Percentiles rank a stretch among this genome's conserved stretches.
phyloP scores from a whole-genome alignment of 106 monocot species.

The Cymbidium sinense region DNA sequence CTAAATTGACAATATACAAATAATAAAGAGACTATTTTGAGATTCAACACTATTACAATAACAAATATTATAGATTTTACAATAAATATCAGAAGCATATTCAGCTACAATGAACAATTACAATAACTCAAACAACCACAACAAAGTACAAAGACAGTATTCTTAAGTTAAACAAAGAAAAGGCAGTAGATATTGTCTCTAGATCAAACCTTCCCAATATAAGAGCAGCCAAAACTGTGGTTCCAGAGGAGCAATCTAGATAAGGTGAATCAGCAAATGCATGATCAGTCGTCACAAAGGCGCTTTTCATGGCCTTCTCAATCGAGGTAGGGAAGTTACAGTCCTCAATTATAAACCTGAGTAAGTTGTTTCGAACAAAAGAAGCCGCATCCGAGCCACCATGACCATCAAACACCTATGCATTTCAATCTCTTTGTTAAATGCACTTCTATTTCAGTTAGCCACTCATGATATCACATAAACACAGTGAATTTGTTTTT shows the following conservation, averaged over 20 bases:
- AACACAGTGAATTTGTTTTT: too few relatives aligned
- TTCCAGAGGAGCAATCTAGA: constrained; percentile 62
- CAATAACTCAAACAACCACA: too few relatives aligned
- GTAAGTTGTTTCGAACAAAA: constrained; percentile 54
- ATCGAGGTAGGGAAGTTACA: constrained; percentile 36
- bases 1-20: too few relatives aligned
- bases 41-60: too few relatives aligned
- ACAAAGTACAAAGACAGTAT: too few relatives aligned
- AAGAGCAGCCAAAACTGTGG: constrained; percentile 56
- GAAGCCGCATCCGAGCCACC: constrained; percentile 69
- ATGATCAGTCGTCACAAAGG: constrained; percentile 62
- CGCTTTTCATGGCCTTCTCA: constrained; percentile 57
- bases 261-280: constrained; percentile 53
- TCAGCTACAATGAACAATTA: too few relatives aligned
- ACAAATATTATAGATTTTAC: too few relatives aligned
- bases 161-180: too few relatives aligned
- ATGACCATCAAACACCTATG: constrained; percentile 87
- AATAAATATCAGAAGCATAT: too few relatives aligned
- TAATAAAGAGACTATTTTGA: too few relatives aligned
- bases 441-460: background rate
- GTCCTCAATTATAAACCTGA: constrained; percentile 60
- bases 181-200: too few relatives aligned
- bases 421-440: background rate
- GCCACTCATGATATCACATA: background rate
- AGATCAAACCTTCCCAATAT: constrained; percentile 60